Base-by-base conservation (phyloP, 257 asterid genomes). In the Buddleja alternifolia region DNA sequence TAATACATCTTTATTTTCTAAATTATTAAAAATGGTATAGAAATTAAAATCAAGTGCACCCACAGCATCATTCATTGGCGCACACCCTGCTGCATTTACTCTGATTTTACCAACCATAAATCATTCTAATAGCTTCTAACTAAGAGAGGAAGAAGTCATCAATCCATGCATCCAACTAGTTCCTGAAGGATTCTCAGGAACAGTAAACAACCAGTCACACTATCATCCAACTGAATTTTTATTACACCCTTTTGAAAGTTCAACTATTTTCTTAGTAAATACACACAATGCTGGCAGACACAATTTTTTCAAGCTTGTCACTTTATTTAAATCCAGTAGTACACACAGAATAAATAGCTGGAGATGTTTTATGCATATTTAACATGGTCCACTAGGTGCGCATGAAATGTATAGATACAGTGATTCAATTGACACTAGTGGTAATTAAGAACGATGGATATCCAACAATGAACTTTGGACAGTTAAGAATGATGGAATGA, bases 171-270 rank as follows among this genome's bases (percentile, higher is more conserved):
- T 63, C 45, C 9, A 46, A 32, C 36, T 47, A 12, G 29, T n/a
- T n/a, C n/a, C 20, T 52, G 64, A 19, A 15, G 45, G 47, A 29
- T 8, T n/a, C 23, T 6, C 64, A 58, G 1, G 15, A 57, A 36
- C 41, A n/a, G n/a, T n/a, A n/a, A n/a, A n/a, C n/a, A n/a, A 29
- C 21, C 62, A 8, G 4, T 32, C 21, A 44, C 14, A 29, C 63
- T 9, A 24, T 29, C 45, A 51, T 51, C 57, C 57, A 51, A 20
- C 57, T 17, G 60, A 60, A 60, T 17, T 19, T 60, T 2, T 39
- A 24, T 5, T 37, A 41, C 34, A 20, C 2, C n/a, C 3, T 51
- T 51, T 10, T 16, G 6, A 37, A 8, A 16, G n/a, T n/a, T n/a
- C n/a, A n/a, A n/a, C n/a, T n/a, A n/a, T n/a, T n/a, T n/a, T n/a